phyloP scores from a whole-genome alignment of 192 early-diverging fungal genomes.

The Paraglomus occultum region DNA sequence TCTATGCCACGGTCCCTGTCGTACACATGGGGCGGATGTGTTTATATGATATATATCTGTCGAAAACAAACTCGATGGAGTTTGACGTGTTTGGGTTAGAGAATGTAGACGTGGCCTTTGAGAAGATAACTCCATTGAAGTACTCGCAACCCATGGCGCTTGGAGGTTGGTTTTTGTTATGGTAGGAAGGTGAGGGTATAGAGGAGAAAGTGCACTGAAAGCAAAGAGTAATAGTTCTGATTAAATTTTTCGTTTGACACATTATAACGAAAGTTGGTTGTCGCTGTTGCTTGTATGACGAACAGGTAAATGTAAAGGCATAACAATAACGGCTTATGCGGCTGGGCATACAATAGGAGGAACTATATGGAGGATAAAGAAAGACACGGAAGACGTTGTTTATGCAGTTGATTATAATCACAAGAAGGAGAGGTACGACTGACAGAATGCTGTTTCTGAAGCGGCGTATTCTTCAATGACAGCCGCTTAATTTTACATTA shows the following conservation, averaged over 20 bases:
- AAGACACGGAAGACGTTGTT: constrained; percentile 89
- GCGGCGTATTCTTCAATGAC: constrained; percentile 22
- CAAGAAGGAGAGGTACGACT: constrained; percentile 75
- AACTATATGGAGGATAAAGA: constrained; percentile 95
- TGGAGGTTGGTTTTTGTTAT: constrained; percentile 42
- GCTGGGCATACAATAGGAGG: constrained; percentile 97
- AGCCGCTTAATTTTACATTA: constrained; percentile 29
- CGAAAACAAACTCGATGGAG: constrained; percentile 63
- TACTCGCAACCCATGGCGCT: constrained; percentile 85
- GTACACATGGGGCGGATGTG: constrained; percentile 87
- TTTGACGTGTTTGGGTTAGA: constrained; percentile 74
- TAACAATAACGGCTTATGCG: constrained; percentile 84
- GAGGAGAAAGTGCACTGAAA: no score
- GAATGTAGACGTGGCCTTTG: constrained; percentile 85
- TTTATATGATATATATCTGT: constrained; percentile 77
- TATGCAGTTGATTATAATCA: constrained; percentile 98
- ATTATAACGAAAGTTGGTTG: no score
- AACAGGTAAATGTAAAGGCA: constrained; percentile 73
- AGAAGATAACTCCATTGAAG: constrained; percentile 72
- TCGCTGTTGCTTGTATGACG: not conserved
- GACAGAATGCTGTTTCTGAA: not conserved
- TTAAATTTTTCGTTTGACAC: no score
- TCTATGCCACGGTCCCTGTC: constrained; percentile 89
- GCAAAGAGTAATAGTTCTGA: no score
- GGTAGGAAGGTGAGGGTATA: not conserved